phyloP scores from a whole-genome alignment of 208 protist species.

The Leishmania tropica region DNA sequence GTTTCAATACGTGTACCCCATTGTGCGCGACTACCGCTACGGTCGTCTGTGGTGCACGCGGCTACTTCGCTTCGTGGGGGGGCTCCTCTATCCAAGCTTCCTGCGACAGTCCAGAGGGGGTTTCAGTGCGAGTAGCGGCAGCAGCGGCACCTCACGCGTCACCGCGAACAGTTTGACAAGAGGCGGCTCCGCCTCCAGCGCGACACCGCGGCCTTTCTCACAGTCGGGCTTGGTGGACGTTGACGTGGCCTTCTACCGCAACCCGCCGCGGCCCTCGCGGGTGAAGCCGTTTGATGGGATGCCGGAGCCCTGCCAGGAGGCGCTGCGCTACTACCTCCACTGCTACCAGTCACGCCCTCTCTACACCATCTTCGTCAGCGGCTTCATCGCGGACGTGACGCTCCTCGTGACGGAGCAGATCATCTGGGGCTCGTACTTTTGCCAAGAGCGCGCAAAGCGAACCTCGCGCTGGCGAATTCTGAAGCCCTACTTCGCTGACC shows the following conservation, averaged over 20 bases:
- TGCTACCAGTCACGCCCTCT: constrained; percentile 43
- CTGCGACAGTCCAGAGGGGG: constrained; percentile 19
- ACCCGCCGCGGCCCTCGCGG: constrained; percentile 20
- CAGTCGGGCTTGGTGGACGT: not conserved
- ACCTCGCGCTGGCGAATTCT: constrained; percentile 63
- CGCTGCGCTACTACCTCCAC: constrained; percentile 51
- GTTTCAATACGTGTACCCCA: constrained; percentile 51
- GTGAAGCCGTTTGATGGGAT: constrained; percentile 30
- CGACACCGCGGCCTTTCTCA: not conserved
- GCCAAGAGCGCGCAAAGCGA: constrained; percentile 29
- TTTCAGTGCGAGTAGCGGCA: not conserved
- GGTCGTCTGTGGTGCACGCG: constrained; percentile 53
- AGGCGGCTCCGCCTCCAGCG: not conserved
- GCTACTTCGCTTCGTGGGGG: constrained; percentile 23
- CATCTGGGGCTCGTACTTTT: constrained; percentile 39
- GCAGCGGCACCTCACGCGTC: not conserved
- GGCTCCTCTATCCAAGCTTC: constrained; percentile 37
- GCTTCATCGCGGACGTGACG: constrained; percentile 50
- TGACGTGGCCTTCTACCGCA: constrained; percentile 14
- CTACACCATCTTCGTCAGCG: constrained; percentile 43
- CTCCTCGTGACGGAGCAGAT: constrained; percentile 43
- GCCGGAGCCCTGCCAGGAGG: constrained; percentile 37
- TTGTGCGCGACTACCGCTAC: constrained; percentile 71
- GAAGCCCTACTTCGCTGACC: constrained; percentile 40
- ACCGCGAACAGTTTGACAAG: not conserved